A percentile compares a stretch with the other conserved stretches of the same genome.
Evolutionary conservation across 176 grass and related monocot genomes (phyloP).

Genomic region (Ananas comosus): DNA sequence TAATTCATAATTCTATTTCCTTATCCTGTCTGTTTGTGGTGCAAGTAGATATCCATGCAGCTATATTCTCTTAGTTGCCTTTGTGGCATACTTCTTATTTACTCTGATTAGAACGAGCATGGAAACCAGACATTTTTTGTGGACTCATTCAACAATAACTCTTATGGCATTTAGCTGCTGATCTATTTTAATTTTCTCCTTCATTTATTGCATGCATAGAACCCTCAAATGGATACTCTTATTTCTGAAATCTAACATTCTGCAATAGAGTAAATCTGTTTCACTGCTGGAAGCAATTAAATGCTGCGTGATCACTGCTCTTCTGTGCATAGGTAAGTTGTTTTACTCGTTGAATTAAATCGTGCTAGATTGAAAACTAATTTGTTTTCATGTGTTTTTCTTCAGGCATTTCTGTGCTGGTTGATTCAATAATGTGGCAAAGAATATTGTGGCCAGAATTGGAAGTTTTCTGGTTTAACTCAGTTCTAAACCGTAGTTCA

Average conservation of each 20-base stretch:
- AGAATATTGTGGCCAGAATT: constrained; percentile 92
- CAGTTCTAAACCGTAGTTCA: constrained; percentile 79
- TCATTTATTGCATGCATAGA: no score
- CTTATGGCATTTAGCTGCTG: neutral
- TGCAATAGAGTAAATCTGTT: constrained; percentile 59
- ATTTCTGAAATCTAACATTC: constrained; percentile 18
- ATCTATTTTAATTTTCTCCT: neutral
- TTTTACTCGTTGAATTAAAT: constrained; percentile 6
- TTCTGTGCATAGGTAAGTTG: constrained; percentile 67
- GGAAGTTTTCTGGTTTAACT: constrained; percentile 98
- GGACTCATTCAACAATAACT: neutral
- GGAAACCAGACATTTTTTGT: no score
- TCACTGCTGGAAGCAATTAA: constrained; percentile 63
- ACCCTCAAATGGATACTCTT: no score
- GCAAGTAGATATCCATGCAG: neutral
- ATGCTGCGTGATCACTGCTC: constrained; percentile 43
- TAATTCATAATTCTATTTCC: neutral
- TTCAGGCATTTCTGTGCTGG: constrained; percentile 51
- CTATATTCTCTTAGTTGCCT: no score
- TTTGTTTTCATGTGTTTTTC: constrained; percentile 11
- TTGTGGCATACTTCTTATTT: no score
- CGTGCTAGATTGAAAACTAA: constrained; percentile 12
- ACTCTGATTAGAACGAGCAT: no score
- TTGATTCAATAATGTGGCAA: constrained; percentile 88
- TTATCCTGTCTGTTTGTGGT: neutral